Percentiles rank a stretch among this genome's conserved stretches.
phyloP scores from a whole-genome alignment of 148 eudicot genomes.

The Rhododendron mucronatum region DNA sequence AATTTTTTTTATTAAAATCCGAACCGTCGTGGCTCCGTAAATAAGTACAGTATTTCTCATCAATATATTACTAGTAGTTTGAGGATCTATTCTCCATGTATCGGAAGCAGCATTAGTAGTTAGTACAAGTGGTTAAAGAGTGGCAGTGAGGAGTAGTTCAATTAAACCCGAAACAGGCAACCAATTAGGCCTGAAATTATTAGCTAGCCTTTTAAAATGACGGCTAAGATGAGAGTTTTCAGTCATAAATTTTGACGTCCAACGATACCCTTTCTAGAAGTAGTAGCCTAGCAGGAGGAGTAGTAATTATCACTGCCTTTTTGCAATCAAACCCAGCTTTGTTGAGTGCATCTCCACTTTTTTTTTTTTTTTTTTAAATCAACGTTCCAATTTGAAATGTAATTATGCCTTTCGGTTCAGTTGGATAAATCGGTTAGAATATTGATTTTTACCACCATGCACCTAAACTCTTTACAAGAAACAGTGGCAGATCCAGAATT shows the following conservation, averaged over 20 bases:
- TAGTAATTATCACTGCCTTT: not conserved
- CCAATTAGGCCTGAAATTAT: constrained; percentile 1
- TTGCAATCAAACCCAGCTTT: not conserved
- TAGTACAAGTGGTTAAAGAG: not conserved
- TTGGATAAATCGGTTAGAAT: too few species aligned
- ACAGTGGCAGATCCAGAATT: too few species aligned
- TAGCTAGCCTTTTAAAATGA: not conserved
- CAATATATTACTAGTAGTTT: not conserved
- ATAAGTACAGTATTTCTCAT: too few species aligned
- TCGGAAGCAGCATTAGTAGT: not conserved
- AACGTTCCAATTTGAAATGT: too few species aligned
- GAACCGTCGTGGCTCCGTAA: too few species aligned
- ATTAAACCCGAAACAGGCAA: not conserved
- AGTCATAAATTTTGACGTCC: constrained; percentile 1
- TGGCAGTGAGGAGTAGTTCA: not conserved
- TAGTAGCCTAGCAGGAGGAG: not conserved
- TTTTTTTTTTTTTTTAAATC: too few species aligned
- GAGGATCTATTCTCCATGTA: not conserved
- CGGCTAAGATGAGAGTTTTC: not conserved
- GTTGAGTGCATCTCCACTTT: not conserved
- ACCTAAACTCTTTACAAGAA: too few species aligned
- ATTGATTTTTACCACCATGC: too few species aligned
- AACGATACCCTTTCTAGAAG: not conserved
- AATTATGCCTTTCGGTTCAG: too few species aligned
- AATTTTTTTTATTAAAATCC: too few species aligned